Percentiles rank a stretch among this genome's conserved stretches.
These are phyloP conservation scores for Acanthamoeba royreba DNA, from an alignment of 208 protist species.

Conservation along the genomic window DNA sequence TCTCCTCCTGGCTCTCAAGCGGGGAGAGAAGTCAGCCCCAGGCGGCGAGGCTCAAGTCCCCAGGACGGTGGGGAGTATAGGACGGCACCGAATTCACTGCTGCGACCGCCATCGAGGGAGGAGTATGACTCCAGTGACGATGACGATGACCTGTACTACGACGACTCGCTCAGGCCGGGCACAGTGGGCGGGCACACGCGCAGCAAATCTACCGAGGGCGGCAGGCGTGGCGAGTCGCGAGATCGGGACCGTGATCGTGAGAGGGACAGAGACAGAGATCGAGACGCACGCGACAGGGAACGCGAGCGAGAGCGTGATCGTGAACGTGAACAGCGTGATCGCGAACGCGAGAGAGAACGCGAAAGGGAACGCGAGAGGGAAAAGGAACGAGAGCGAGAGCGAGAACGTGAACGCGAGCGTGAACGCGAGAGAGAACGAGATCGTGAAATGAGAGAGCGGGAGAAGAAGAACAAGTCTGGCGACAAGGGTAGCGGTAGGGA, in stretches of 20 bases:
- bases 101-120: too few relatives aligned
- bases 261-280: background rate
- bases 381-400: background rate
- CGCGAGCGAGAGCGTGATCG: background rate
- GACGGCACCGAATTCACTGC: background rate
- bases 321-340: background rate
- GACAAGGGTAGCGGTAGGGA: background rate
- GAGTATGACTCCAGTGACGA: background rate
- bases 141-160: background rate
- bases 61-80: too few relatives aligned
- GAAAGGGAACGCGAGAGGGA: background rate
- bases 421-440: background rate
- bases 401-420: background rate
- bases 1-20: too few relatives aligned
- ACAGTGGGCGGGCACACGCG: background rate
- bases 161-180: too few relatives aligned
- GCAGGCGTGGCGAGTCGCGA: background rate
- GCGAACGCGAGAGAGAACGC: background rate
- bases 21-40: too few relatives aligned
- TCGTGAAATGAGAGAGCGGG: background rate
- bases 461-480: background rate
- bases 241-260: background rate
- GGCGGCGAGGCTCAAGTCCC: too few relatives aligned
- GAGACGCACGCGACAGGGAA: background rate
- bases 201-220: background rate